Percentiles rank a stretch among this genome's conserved stretches.
Evolutionary conservation across 2,329 filamentous ascomycete genomes (phyloP).

Genomic region (Aureobasidium sp.): DNA sequence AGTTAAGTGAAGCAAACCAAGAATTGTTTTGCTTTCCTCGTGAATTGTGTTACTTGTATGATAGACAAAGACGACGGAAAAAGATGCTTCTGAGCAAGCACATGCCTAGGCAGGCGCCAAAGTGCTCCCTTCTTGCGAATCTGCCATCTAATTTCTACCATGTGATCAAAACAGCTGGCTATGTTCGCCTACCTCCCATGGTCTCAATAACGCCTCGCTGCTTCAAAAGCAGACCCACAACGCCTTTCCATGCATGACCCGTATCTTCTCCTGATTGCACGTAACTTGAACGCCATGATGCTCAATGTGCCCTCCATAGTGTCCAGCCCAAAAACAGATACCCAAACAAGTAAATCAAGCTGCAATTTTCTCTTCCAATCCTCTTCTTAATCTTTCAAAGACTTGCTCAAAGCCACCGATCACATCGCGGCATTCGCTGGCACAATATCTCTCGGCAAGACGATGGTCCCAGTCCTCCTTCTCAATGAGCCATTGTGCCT

Average conservation of each 20-base stretch:
- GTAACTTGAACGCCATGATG: conserved; percentile 5
- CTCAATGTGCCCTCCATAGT: conserved; percentile 6
- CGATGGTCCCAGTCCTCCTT: conserved; percentile 79
- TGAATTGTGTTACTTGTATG: background rate
- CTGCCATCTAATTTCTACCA: conserved; percentile 3
- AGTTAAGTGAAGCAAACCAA: background rate
- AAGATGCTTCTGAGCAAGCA: background rate
- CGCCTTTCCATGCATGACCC: conserved; percentile 5
- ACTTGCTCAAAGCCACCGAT: conserved; percentile 88
- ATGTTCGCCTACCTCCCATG: background rate
- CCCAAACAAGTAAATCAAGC: conserved; percentile 2
- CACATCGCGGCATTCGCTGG: conserved; percentile 76
- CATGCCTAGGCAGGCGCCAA: background rate
- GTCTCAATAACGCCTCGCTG: background rate
- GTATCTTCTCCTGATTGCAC: background rate
- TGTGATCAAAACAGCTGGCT: background rate
- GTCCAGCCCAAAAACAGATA: background rate
- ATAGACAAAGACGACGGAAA: background rate
- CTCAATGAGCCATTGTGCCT: conserved; percentile 75
- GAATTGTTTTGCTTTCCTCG: background rate
- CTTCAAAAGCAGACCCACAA: background rate
- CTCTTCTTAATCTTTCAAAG: conserved; percentile 68
- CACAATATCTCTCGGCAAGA: conserved; percentile 71
- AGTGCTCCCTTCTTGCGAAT: background rate
- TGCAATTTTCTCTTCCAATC: conserved; percentile 13